Conservation (phyloP, 495 filamentous ascomycete genomes). For the Neurospora tetraspora region DNA sequence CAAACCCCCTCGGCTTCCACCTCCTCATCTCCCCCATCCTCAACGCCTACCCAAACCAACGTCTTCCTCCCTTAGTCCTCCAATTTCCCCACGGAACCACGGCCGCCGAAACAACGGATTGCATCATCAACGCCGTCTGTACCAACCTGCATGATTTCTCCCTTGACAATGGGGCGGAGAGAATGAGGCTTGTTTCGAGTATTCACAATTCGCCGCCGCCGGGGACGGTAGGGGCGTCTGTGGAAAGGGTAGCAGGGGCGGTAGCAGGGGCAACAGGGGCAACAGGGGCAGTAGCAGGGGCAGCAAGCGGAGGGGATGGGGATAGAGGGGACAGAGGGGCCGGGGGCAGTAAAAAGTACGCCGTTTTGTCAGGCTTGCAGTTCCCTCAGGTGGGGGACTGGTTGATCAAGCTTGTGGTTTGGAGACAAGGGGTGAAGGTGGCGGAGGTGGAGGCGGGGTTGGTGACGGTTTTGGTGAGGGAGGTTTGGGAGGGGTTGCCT, state of each 20-base stretch:
- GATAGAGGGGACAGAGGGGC: background rate
- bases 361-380: background rate
- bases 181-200: background rate
- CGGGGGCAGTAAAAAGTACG: background rate
- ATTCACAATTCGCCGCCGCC: background rate
- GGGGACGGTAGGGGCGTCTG: background rate
- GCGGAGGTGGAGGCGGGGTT: background rate
- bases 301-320: background rate
- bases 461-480: background rate
- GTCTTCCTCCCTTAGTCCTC: background rate
- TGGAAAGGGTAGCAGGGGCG: background rate
- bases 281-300: background rate
- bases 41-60: background rate
- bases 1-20: background rate
- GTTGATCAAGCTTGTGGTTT: background rate
- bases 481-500: background rate
- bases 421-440: background rate
- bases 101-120: background rate
- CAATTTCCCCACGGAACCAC: background rate
- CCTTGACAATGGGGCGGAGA: background rate
- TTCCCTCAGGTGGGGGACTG: background rate
- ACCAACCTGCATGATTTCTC: background rate
- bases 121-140: background rate
- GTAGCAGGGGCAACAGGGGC: background rate
- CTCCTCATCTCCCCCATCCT: background rate